Conservation (phyloP, 1,139 yeast genomes). For the Suhomyces terraborum region DNA sequence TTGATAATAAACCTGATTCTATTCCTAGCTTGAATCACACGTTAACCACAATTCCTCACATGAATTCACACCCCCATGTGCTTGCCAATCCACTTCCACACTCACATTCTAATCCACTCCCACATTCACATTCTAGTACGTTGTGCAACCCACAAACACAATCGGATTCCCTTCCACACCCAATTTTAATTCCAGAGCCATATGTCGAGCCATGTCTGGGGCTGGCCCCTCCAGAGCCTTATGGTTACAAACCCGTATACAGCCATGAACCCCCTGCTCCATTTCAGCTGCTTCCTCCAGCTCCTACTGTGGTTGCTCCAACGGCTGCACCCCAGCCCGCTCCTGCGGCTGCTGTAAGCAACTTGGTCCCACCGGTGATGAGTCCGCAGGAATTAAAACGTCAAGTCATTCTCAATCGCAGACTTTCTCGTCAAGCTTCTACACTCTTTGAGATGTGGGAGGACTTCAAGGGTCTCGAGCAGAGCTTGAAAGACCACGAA, state of each 20-base stretch:
- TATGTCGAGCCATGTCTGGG: slow-evolving; percentile 1
- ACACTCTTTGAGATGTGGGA: slow-evolving; percentile 44
- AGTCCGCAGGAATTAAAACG: slow-evolving; percentile 18
- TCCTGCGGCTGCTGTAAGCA: background rate
- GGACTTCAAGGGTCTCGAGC: slow-evolving; percentile 37
- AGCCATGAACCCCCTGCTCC: background rate
- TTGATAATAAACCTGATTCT: background rate
- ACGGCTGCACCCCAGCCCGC: background rate
- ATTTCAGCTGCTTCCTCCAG: background rate
- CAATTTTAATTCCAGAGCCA: background rate
- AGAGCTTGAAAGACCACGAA: slow-evolving; percentile 30
- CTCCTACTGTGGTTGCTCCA: background rate
- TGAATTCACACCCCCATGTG: background rate
- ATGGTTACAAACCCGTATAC: background rate
- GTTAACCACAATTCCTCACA: background rate
- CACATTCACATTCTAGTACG: background rate
- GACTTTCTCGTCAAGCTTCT: slow-evolving; percentile 37
- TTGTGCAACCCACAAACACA: background rate
- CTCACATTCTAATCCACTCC: background rate
- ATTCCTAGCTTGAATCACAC: background rate
- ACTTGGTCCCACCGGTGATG: background rate
- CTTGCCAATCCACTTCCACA: background rate
- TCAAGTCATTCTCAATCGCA: slow-evolving; percentile 27
- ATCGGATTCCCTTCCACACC: slow-evolving; percentile 4
- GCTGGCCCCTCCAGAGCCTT: slow-evolving; percentile 3